Percentiles rank a stretch among this genome's conserved stretches.
These are phyloP conservation scores for Curvularia eragrostidis DNA, from an alignment of 2,329 filamentous ascomycete species.

Conservation along the genomic window DNA sequence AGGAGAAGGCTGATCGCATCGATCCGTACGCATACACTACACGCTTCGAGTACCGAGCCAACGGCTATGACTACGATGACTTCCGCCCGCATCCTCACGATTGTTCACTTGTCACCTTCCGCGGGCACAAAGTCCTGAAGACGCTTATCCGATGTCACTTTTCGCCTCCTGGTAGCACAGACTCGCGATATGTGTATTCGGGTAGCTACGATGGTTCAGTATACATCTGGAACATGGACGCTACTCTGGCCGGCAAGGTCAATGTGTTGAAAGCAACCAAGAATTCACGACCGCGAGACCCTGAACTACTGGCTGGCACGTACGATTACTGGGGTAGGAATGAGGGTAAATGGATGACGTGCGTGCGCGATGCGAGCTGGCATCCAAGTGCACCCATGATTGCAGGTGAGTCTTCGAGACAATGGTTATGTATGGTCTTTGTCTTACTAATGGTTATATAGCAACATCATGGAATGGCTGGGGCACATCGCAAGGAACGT, in stretches of 20 bases:
- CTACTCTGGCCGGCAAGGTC: conserved; percentile 77
- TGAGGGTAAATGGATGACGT: conserved; percentile 71
- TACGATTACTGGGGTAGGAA: conserved; percentile 65
- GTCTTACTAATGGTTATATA: conserved; percentile 45
- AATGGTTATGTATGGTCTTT: not conserved
- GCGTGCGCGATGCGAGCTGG: conserved; percentile 89
- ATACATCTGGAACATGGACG: conserved; percentile 92
- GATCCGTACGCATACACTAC: conserved; percentile 65
- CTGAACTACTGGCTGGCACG: conserved; percentile 61
- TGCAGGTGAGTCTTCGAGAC: conserved; percentile 60
- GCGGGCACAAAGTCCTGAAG: conserved; percentile 85
- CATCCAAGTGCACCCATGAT: conserved; percentile 84
- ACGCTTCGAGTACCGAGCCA: conserved; percentile 77
- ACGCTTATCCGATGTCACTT: conserved; percentile 97
- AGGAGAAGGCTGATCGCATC: conserved; percentile 65
- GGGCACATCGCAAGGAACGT: conserved; percentile 75
- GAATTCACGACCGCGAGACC: conserved; percentile 63
- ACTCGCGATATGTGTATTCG: conserved; percentile 91
- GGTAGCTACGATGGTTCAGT: conserved; percentile 90
- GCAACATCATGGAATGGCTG: conserved; percentile 85
- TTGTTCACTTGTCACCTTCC: conserved; percentile 91
- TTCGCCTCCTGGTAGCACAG: conserved; percentile 82
- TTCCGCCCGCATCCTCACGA: conserved; percentile 81
- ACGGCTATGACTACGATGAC: conserved; percentile 67
- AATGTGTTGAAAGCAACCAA: conserved; percentile 77